These are phyloP conservation scores for Fomitopsis pinicola DNA, from an alignment of 1,284 basidiomycete genomes.

Conservation along the genomic window DNA sequence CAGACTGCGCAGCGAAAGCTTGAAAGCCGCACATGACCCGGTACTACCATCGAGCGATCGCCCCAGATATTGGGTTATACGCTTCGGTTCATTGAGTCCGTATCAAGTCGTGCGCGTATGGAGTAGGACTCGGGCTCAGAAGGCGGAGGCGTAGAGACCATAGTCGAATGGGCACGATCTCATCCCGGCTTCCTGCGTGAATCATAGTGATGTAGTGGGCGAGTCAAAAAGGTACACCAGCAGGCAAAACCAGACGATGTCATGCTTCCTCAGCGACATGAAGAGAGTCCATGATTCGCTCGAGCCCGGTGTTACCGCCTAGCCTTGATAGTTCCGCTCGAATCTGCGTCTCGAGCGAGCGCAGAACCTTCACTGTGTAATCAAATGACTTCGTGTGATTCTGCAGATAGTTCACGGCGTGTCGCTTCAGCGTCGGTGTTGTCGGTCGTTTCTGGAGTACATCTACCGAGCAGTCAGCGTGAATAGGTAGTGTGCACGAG, in stretches of 20 bases:
- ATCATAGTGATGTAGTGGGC: not conserved
- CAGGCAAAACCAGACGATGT: not conserved
- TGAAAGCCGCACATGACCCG: not conserved
- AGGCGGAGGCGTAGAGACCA: too few relatives aligned
- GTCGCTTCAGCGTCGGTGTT: constrained; percentile 72
- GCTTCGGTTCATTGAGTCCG: too few relatives aligned
- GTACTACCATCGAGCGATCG: not conserved
- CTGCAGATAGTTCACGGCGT: constrained; percentile 76
- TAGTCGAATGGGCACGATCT: too few relatives aligned
- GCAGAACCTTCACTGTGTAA: constrained; percentile 47
- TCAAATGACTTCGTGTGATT: constrained; percentile 63
- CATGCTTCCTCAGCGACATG: constrained; percentile 22
- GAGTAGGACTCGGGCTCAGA: too few relatives aligned
- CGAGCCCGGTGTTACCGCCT: constrained; percentile 52
- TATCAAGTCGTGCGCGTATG: too few relatives aligned
- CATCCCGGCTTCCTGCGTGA: too few relatives aligned
- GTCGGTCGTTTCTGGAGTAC: constrained; percentile 85
- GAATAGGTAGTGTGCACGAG: not conserved
- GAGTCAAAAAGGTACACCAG: not conserved
- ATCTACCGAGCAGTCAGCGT: constrained; percentile 41
- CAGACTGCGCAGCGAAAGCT: not conserved
- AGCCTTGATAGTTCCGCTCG: constrained; percentile 49
- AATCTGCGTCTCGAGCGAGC: constrained; percentile 51
- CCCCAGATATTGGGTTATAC: too few relatives aligned
- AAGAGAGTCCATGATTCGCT: constrained; percentile 40